phyloP scores from a whole-genome alignment of 192 early-diverging fungal species.

The Coemansia sp. region DNA sequence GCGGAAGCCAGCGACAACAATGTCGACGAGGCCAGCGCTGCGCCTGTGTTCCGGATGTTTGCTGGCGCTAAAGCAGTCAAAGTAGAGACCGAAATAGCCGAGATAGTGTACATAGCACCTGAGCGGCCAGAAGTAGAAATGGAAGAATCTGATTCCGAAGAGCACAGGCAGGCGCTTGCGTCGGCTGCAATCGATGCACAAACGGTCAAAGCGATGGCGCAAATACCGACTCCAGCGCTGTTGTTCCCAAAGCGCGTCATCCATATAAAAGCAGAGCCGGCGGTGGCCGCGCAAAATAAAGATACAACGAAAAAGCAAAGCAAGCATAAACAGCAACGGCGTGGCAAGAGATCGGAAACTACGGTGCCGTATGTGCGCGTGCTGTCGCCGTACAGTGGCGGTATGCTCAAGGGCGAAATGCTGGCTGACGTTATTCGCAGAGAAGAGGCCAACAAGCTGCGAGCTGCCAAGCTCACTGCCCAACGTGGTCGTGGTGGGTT shows the following conservation, averaged over 20 bases:
- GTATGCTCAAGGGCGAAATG: constrained; percentile 38
- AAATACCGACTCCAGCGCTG: constrained; percentile 32
- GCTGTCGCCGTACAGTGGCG: constrained; percentile 44
- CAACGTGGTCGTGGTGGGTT: constrained; percentile 20
- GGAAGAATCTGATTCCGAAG: constrained; percentile 48
- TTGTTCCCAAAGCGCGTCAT: constrained; percentile 35
- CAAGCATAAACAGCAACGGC: constrained; percentile 1
- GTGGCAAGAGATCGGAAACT: neutral
- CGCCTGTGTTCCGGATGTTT: constrained; percentile 46
- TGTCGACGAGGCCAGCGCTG: neutral
- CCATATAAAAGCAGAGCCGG: constrained; percentile 19
- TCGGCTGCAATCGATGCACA: constrained; percentile 40
- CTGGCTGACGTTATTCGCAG: constrained; percentile 43
- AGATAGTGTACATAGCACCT: constrained; percentile 22
- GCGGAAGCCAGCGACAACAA: neutral
- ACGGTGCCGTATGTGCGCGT: constrained; percentile 18
- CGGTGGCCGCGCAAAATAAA: neutral
- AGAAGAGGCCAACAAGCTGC: constrained; percentile 19
- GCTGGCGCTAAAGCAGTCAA: constrained; percentile 40
- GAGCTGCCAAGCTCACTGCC: constrained; percentile 1
- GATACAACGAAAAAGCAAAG: neutral
- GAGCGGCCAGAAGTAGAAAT: constrained; percentile 26
- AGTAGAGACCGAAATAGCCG: constrained; percentile 24
- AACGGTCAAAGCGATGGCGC: constrained; percentile 14
- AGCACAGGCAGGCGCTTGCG: constrained; percentile 37